These are phyloP conservation scores for Zygnema cylindricum DNA, from an alignment of 139 green algal genomes.

Conservation along the genomic window DNA sequence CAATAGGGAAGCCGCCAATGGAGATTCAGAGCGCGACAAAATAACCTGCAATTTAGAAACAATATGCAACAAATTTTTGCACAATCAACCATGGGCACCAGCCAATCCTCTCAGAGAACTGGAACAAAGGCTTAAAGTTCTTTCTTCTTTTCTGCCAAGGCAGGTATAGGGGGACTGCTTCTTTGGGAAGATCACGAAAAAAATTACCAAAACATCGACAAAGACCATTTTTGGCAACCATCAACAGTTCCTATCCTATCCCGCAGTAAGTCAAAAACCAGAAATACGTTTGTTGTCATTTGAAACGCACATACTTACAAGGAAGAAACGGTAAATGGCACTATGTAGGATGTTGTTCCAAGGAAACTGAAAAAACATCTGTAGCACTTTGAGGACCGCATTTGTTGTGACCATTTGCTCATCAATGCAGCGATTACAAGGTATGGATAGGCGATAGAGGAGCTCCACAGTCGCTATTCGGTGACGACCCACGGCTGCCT, in stretches of 20 bases:
- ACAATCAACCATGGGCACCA: background rate
- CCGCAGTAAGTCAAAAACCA: background rate
- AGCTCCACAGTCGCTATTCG: slow-evolving; percentile 15
- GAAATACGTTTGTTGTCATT: too few relatives aligned
- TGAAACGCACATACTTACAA: slow-evolving; percentile 2
- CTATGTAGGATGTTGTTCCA: slow-evolving; percentile 30
- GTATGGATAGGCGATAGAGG: background rate
- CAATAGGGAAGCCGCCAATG: background rate
- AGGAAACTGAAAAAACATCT: slow-evolving; percentile 28
- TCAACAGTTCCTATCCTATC: background rate
- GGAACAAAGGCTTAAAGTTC: background rate
- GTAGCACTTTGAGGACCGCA: background rate
- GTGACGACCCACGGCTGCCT: slow-evolving; percentile 25
- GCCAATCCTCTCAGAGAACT: background rate
- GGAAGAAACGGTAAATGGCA: slow-evolving; percentile 8
- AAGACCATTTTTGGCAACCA: background rate
- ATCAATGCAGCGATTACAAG: slow-evolving; percentile 18
- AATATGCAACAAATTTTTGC: background rate
- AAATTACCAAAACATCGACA: background rate
- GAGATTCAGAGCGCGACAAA: background rate
- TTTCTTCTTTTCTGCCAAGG: background rate
- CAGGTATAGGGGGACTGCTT: background rate
- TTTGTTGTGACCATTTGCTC: background rate
- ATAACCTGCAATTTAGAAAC: background rate
- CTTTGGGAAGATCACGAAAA: background rate